Conservation (phyloP, 2,329 filamentous ascomycete species). For the Penicillium sp. region DNA sequence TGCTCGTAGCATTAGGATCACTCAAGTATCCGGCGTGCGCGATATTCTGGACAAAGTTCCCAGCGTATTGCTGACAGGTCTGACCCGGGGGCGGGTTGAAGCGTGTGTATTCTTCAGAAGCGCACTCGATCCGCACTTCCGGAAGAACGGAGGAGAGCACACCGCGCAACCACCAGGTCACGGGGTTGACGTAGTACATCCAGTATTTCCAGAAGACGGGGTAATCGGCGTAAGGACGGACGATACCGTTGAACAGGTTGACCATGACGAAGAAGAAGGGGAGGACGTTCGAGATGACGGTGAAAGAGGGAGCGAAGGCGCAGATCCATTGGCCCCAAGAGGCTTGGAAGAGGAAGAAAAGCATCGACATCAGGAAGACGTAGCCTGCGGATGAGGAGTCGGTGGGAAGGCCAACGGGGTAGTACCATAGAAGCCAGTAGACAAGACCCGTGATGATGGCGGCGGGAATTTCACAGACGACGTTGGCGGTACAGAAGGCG, state of each 20-base stretch:
- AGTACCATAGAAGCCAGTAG: slow-evolving; percentile 78
- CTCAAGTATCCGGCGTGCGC: slow-evolving; percentile 60
- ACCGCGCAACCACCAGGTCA: slow-evolving; percentile 70
- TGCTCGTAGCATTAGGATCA: slow-evolving; percentile 56
- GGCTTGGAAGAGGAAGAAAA: slow-evolving; percentile 74
- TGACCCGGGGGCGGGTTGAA: slow-evolving; percentile 65
- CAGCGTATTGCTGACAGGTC: slow-evolving; percentile 65
- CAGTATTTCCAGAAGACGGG: slow-evolving; percentile 72
- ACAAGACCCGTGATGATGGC: slow-evolving; percentile 63
- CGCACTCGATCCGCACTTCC: slow-evolving; percentile 52
- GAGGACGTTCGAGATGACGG: slow-evolving; percentile 71
- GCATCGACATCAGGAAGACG: slow-evolving; percentile 72
- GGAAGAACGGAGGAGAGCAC: slow-evolving; percentile 64
- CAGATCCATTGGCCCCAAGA: slow-evolving; percentile 83
- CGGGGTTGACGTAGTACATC: slow-evolving; percentile 67
- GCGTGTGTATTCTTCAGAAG: slow-evolving; percentile 56
- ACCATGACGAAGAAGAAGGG: slow-evolving; percentile 83
- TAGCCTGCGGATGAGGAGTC: slow-evolving; percentile 68
- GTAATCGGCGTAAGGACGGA: slow-evolving; percentile 64
- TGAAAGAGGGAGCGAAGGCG: slow-evolving; percentile 75
- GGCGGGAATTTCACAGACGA: slow-evolving; percentile 70
- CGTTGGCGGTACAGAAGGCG: slow-evolving; percentile 70
- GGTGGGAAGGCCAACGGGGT: slow-evolving; percentile 66
- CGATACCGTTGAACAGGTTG: slow-evolving; percentile 72
- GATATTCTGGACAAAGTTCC: slow-evolving; percentile 52